Base-by-base conservation (phyloP, 179 eudicot genomes). In the Corrigiola litoralis region DNA sequence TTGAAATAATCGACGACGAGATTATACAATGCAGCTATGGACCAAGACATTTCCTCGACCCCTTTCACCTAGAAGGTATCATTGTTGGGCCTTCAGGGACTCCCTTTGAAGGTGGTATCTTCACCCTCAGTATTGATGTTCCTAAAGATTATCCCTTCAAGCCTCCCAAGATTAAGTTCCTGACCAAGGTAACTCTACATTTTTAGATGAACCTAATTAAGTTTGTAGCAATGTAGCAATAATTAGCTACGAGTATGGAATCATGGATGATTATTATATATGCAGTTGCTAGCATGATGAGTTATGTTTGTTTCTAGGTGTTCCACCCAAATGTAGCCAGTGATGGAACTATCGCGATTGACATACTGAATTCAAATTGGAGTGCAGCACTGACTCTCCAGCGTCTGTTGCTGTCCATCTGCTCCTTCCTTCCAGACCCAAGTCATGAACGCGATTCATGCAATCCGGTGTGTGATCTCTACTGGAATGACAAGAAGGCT, bases 121-220 rank as follows among this genome's bases (percentile, higher is more conserved):
- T 71, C 52, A 55, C 56, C 64, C 69, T 71, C 14, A n/a, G 37
- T 33, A 55, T 70, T 28, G 10, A 13, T 18, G n/a, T 71, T 64
- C 75, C 75, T 37, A 4, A 9, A 18, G 17, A 47, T 4, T 71
- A 71, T 49, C 75, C 75, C 37, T 71, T 17, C 33, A 56, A 37
- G 27, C 75, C 75, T 71, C 69, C 75, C 18, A 37, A 47, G 16
- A 46, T 71, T 56, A 71, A 63, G 69, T 71, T 71, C 46, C 54
- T 25, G 51, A 63, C 75, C 20, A 71, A 70, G 69, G 74, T 60
- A 28, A n/a, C n/a, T 25, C n/a, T 27, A 7, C 2, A 1, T 38
- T 11, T 23, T 6, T 40, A n/a, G n/a, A n/a, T n/a, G n/a, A n/a
- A n/a, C n/a, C n/a, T n/a, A n/a, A n/a, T n/a, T n/a, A n/a, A n/a